Evolutionary conservation across 176 grass and related monocot species (phyloP).

Genomic region (Zea luxurians): DNA sequence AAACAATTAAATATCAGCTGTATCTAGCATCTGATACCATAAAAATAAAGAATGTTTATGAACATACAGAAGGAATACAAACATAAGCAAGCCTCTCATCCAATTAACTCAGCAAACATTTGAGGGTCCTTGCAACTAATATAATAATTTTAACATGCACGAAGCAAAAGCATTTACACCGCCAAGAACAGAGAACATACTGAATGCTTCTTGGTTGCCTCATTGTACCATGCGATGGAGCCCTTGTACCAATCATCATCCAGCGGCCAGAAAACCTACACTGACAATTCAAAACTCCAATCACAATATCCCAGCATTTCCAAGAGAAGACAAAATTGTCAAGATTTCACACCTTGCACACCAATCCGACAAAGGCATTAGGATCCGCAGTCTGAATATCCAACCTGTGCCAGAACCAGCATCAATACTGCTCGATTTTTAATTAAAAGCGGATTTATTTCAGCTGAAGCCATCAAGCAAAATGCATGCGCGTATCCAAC

Average conservation of each 20-base stretch:
- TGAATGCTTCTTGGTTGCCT: conserved; percentile 60
- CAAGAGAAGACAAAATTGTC: neutral
- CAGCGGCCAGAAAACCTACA: conserved; percentile 90
- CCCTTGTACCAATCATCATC: conserved; percentile 98
- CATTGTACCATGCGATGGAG: conserved; percentile 57
- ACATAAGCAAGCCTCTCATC: neutral
- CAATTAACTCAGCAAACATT: neutral
- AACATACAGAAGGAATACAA: neutral
- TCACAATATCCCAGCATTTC: neutral
- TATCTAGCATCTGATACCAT: neutral
- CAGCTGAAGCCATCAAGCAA: conserved; percentile 5
- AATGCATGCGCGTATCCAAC: conserved; percentile 40
- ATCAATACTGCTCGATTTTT: conserved; percentile 19
- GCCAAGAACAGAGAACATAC: conserved; percentile 46
- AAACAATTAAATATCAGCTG: conserved; percentile 4
- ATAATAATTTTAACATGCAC: neutral
- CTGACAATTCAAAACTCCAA: conserved; percentile 23
- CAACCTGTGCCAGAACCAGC: conserved; percentile 55
- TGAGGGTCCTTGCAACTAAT: neutral
- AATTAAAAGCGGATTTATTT: neutral
- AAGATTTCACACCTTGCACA: conserved; percentile 69
- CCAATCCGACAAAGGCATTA: conserved; percentile 58
- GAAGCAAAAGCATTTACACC: conserved; percentile 21
- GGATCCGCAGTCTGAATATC: conserved; percentile 62
- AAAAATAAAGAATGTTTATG: neutral